phyloP scores from a whole-genome alignment of 257 asterid species.

The Scutellaria baicalensis region DNA sequence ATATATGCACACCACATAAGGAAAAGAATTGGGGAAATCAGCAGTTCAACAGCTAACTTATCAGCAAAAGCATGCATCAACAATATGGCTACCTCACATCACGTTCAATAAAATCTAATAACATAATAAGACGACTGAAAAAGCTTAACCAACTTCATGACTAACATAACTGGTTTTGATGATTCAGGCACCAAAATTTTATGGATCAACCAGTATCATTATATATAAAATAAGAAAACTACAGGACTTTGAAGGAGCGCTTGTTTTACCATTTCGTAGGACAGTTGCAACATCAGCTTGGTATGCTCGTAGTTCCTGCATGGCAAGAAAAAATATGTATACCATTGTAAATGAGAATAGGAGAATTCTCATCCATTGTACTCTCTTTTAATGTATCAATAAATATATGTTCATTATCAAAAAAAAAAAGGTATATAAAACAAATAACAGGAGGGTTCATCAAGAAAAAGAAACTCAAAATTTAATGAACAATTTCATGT shows the following conservation, averaged over 20 bases:
- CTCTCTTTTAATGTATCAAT: too few species aligned
- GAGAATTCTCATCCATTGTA: too few species aligned
- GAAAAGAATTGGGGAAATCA: background rate
- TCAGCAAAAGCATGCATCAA: background rate
- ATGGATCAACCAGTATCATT: slow-evolving; percentile 4
- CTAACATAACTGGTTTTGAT: background rate
- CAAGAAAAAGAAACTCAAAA: slow-evolving; percentile 1
- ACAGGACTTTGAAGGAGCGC: background rate
- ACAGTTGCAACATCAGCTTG: slow-evolving; percentile 99
- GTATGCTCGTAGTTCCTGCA: slow-evolving; percentile 93
- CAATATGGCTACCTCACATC: background rate
- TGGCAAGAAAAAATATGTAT: slow-evolving; percentile 16
- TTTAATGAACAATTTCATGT: background rate
- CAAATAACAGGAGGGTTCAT: background rate
- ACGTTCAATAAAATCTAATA: background rate
- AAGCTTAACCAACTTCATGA: background rate
- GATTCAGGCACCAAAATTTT: background rate
- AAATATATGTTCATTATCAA: too few species aligned
- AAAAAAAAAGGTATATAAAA: too few species aligned
- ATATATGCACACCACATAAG: background rate
- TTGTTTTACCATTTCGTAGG: slow-evolving; percentile 69
- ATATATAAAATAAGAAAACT: background rate
- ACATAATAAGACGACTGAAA: background rate
- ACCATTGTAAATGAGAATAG: background rate
- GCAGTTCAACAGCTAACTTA: background rate